Evolutionary conservation across 306 rosid species (phyloP), one percentile per base, ranked within the genome.

Genomic region (Nissolia schottii): DNA sequence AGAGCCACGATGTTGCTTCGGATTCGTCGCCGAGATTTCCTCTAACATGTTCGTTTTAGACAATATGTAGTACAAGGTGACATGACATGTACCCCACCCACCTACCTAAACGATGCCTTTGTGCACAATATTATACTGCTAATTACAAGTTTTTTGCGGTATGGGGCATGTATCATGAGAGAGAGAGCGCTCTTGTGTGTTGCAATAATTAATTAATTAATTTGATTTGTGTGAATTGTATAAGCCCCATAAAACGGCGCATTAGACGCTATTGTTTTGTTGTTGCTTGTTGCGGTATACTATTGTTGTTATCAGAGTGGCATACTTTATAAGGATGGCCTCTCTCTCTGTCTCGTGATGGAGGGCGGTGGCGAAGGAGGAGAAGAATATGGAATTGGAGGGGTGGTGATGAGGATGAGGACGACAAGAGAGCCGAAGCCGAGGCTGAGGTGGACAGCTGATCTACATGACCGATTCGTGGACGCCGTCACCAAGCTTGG

Each of bases 401-500:
- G 89, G 40, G 85, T 87, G 76, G 81, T 87, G 85, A 87, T 89
- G 98, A 89, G 85, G 67, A 89, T 91, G 99, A 89, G 85, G 67
- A 89, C 89, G 99, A 91, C 90, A 2, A 85, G 99, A 84, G 99
- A 94, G 78, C 90, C 99, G 0, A 94, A 94, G 65, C 97, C 99
- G 0, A 82, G 99, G 83, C 82, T 94, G 8, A 81, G 97, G 74
- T 94, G 99, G 99, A 94, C 99, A 37, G 68, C 92, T 66, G 97
- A 91, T 85, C 97, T 94, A 50, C 97, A 94, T 40, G 92, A 89
- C 54, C 93, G 96, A 7, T 94, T 94, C 53, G 91, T 91, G 2
- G 96, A 91, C 16, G 96, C 97, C 6, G 99, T 94, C 77, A 86
- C 96, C 38, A 94, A 94, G 77, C 99, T 94, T 66, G 99, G 99